phyloP scores from a whole-genome alignment of 1,284 basidiomycete genomes.

The Sanghuangporus baumii region DNA sequence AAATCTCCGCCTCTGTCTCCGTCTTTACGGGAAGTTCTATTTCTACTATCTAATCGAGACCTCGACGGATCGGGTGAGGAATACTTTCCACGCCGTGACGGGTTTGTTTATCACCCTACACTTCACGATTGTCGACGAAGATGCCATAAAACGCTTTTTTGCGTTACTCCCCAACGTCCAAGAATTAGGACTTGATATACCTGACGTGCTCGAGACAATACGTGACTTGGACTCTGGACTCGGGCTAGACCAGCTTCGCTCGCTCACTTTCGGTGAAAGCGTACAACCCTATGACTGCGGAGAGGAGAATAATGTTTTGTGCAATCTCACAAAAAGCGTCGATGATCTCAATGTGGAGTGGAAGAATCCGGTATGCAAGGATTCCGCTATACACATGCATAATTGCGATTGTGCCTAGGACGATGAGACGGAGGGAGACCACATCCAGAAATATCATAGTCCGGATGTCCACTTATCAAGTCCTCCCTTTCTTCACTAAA shows the following conservation, averaged over 20 bases:
- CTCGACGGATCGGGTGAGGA: neutral
- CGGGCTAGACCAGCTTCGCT: neutral
- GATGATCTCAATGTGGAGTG: too few species aligned
- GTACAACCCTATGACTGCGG: too few species aligned
- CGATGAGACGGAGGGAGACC: too few species aligned
- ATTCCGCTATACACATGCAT: too few species aligned
- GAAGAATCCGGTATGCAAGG: too few species aligned
- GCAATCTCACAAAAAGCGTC: too few species aligned
- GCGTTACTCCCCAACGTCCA: neutral
- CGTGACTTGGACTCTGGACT: neutral
- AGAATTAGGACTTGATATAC: neutral
- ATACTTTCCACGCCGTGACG: neutral
- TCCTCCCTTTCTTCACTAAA: too few species aligned
- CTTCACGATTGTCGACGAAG: neutral
- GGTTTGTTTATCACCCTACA: neutral
- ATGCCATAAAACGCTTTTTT: neutral
- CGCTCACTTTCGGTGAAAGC: neutral
- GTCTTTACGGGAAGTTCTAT: neutral
- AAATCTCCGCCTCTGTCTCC: neutral
- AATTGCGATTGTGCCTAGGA: too few species aligned
- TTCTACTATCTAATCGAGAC: neutral
- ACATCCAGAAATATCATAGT: too few species aligned
- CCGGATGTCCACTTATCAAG: too few species aligned
- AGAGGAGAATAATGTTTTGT: too few species aligned
- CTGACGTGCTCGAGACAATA: neutral